phyloP scores from a whole-genome alignment of 495 filamentous ascomycete genomes.

The Lentithecium fluviatile region DNA sequence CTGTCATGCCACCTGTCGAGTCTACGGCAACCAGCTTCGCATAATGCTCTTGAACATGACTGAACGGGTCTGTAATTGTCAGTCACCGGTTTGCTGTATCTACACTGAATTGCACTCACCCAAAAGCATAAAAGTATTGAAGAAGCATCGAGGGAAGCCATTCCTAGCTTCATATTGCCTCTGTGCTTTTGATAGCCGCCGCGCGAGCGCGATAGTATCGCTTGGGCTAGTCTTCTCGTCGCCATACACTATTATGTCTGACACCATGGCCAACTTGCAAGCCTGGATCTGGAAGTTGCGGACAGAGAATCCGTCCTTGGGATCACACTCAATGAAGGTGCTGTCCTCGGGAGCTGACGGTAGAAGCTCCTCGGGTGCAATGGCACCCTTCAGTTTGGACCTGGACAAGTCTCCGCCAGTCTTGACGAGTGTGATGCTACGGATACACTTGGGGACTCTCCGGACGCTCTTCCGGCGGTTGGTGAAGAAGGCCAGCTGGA shows the following conservation, averaged over 20 bases:
- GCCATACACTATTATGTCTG: constrained; percentile 89
- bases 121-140: constrained; percentile 79
- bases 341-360: constrained; percentile 36
- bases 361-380: constrained; percentile 77
- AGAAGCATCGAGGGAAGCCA: constrained; percentile 53
- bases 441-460: constrained; percentile 73
- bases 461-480: constrained; percentile 68
- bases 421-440: constrained; percentile 84
- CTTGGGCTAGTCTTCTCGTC: constrained; percentile 57
- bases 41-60: constrained; percentile 69
- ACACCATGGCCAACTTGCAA: constrained; percentile 81
- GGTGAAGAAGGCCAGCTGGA: constrained; percentile 87
- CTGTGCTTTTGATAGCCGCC: constrained; percentile 73
- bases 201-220: constrained; percentile 65
- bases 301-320: constrained; percentile 75
- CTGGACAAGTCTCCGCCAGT: constrained; percentile 72
- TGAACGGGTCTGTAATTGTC: constrained; percentile 57
- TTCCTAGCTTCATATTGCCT: constrained; percentile 64
- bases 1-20: constrained; percentile 69
- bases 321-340: constrained; percentile 76
- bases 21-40: constrained; percentile 71
- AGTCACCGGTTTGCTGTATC: constrained; percentile 5
- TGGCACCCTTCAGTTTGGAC: constrained; percentile 81
- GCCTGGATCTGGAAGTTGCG: constrained; percentile 97
- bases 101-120: constrained; percentile 49